Evolutionary conservation across 2,329 filamentous ascomycete species (phyloP), one percentile per base, ranked within the genome.

Genomic region (Esteya vermicola): DNA sequence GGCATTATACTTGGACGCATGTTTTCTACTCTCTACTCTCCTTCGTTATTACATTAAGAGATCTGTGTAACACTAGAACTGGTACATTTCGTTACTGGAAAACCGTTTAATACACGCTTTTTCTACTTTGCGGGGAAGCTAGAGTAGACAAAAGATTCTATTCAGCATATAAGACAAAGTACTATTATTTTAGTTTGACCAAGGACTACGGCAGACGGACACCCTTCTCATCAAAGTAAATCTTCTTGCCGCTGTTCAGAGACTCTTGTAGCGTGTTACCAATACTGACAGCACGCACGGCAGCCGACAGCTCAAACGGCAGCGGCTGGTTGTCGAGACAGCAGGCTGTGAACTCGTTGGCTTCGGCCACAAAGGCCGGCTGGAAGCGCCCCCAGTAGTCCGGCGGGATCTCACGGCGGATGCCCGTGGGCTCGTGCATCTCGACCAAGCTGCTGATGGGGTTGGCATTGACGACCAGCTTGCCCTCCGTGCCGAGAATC

Each of bases 351-450:
- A 42, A 42, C 25, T 42, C 40, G 31, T 42, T 38, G 36, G 40
- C 30, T 25, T 38, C 36, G 20, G 40, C 31, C 3, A 42, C 20
- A 26, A 42, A 42, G 14, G 40, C 35, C 3, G 12, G 8, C 16
- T 28, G n/a, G 30, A 42, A 42, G n/a, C 40, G 36, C 8, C 36
- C 40, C 13, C 33, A 42, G 25, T 42, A 42, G 31, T 42, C 36
- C 3, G 10, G 25, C 3, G 40, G 40, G 20, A 38, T 38, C 19
- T 42, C 40, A 2, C 34, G 13, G 3, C 40, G 40, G 22, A 42
- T 38, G 9, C 40, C 40, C 3, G 1, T 34, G 3, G 28, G 3
- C n/a, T 42, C 40, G 21, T 27, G 28, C 10, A 42, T 9, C 14
- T 42, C 40, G 5, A 42, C 40, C 9, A 42, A 21, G 8, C n/a